Evolutionary conservation across 164 flowering plant genomes (phyloP).

Genomic region (Umbellularia californica): DNA sequence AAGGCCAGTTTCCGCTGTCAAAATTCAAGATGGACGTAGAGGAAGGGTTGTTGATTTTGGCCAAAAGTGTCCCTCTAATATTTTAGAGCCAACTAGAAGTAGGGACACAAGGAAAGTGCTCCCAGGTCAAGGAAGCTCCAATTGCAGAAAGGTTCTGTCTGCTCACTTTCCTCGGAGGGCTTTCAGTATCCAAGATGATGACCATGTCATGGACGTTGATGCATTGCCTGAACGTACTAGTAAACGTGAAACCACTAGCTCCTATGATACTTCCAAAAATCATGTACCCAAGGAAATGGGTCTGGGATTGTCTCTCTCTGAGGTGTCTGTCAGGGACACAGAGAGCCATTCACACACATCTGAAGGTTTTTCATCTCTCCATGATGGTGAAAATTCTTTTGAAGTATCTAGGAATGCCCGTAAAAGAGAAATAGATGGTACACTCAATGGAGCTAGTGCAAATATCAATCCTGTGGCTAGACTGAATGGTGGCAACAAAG

Average conservation of each 20-base stretch:
- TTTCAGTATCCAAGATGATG: conserved; percentile 9
- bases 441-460: conserved; percentile 8
- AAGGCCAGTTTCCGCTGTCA: conserved; percentile 7
- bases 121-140: conserved; percentile 7
- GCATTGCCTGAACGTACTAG: conserved; percentile 9
- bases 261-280: conserved; percentile 10
- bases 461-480: not conserved
- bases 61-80: not conserved
- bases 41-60: conserved; percentile 6
- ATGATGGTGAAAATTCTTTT: conserved; percentile 8
- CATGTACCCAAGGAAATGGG: conserved; percentile 11
- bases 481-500: not conserved
- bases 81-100: not conserved
- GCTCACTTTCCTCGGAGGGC: conserved; percentile 18
- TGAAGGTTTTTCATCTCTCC: conserved; percentile 9
- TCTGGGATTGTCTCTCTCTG: conserved; percentile 15
- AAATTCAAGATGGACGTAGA: conserved; percentile 9
- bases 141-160: conserved; percentile 21
- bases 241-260: conserved; percentile 10
- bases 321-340: not conserved
- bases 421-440: conserved; percentile 26
- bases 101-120: conserved; percentile 5
- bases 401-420: conserved; percentile 5
- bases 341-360: not conserved
- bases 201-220: conserved; percentile 20